A percentile compares a stretch with the other conserved stretches of the same genome.
These are phyloP conservation scores for Alternaria arbusti DNA, from an alignment of 2,329 filamentous ascomycete species.

Conservation along the genomic window DNA sequence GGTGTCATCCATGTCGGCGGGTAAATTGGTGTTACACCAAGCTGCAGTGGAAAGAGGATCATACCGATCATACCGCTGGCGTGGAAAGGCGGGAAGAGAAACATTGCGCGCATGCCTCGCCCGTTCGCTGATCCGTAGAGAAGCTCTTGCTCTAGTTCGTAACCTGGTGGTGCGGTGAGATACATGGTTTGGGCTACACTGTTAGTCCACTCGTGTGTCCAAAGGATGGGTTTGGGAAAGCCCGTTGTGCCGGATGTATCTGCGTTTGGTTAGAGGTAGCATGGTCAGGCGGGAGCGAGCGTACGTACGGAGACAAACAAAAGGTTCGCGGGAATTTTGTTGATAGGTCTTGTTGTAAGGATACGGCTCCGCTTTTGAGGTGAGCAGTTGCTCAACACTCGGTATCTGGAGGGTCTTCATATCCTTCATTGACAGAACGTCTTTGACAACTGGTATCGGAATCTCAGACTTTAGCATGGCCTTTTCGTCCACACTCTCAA, in stretches of 20 bases:
- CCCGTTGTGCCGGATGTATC: constrained; percentile 49
- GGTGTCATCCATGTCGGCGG: constrained; percentile 3
- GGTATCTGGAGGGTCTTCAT: constrained; percentile 24
- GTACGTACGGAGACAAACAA: constrained; percentile 31
- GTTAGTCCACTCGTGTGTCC: constrained; percentile 25
- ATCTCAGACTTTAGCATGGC: constrained; percentile 21
- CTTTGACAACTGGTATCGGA: constrained; percentile 13
- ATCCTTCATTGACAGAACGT: constrained; percentile 17
- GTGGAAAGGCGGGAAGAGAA: constrained; percentile 14
- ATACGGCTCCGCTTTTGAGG: constrained; percentile 13
- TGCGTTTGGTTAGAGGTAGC: neutral
- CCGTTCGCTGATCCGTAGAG: neutral
- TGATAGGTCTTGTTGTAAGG: constrained; percentile 30
- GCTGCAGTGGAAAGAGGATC: constrained; percentile 3
- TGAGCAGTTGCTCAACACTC: constrained; percentile 21
- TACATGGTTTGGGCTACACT: constrained; percentile 1
- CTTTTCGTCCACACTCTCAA: constrained; percentile 24
- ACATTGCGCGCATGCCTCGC: neutral
- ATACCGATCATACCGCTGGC: constrained; percentile 10
- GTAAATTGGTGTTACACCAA: constrained; percentile 6
- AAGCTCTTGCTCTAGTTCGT: neutral
- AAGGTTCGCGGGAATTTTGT: constrained; percentile 30
- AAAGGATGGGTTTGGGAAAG: constrained; percentile 45
- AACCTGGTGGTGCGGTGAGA: constrained; percentile 5
- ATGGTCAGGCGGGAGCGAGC: neutral